phyloP scores from a whole-genome alignment of 345 rosid species.

The Mangifera indica region DNA sequence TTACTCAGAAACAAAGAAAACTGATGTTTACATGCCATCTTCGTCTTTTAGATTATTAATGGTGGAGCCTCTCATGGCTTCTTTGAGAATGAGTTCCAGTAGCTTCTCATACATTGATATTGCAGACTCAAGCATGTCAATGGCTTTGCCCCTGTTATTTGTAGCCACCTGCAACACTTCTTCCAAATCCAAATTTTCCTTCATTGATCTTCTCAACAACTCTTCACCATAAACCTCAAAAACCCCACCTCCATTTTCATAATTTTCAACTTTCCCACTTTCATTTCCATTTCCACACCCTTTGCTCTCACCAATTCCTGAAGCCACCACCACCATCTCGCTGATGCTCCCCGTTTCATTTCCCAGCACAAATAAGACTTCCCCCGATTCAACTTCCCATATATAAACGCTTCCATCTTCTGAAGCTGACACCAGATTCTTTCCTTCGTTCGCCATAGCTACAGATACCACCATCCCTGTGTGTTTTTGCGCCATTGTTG shows the following conservation, averaged over 20 bases:
- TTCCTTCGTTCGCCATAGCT: conserved; percentile 26
- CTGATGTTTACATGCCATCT: conserved; percentile 1
- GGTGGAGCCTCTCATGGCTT: conserved; percentile 27
- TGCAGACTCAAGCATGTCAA: conserved; percentile 42
- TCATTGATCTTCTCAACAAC: conserved; percentile 16
- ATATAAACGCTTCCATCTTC: conserved; percentile 43
- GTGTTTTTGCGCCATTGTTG: conserved; percentile 29
- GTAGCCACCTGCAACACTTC: conserved; percentile 23
- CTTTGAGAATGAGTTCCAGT: conserved; percentile 40
- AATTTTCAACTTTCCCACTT: background rate
- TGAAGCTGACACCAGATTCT: conserved; percentile 41
- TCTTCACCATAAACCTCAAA: conserved; percentile 19
- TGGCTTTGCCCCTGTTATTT: conserved; percentile 36
- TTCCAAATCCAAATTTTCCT: conserved; percentile 23
- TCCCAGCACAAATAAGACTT: conserved; percentile 23
- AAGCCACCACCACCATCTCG: conserved; percentile 34
- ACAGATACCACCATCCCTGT: conserved; percentile 29
- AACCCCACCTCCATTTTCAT: background rate
- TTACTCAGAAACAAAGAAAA: too few relatives aligned
- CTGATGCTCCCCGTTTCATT: conserved; percentile 28
- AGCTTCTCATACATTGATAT: conserved; percentile 38
- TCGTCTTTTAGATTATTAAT: background rate
- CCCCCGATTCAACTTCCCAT: conserved; percentile 34
- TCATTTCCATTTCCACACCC: background rate
- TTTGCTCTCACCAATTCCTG: conserved; percentile 10